Percentiles rank a stretch among this genome's conserved stretches.
Evolutionary conservation across 345 rosid genomes (phyloP).

Genomic region (Gossypium rotundifolium): DNA sequence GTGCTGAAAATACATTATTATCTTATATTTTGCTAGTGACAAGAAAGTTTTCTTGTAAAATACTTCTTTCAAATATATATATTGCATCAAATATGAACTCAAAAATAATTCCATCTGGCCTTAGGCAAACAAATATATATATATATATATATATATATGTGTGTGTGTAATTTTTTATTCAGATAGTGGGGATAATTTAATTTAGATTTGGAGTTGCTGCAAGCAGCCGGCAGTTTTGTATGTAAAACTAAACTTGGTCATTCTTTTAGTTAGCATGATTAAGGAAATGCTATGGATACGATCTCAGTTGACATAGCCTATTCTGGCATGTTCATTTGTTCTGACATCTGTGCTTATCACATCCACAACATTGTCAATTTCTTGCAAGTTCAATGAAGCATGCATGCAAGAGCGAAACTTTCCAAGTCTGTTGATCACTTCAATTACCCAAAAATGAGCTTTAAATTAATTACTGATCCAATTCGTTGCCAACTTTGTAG

Average conservation of each 20-base stretch:
- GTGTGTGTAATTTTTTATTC: neutral
- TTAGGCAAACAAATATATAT: no score
- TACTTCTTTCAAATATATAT: no score
- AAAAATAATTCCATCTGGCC: no score
- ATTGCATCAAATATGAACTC: neutral
- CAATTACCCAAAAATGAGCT: neutral
- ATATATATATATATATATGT: no score
- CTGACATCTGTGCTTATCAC: neutral
- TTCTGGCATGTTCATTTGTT: neutral
- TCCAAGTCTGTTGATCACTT: neutral
- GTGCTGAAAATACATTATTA: neutral
- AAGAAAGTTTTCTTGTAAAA: neutral
- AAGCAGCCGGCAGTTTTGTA: neutral
- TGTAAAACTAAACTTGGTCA: neutral
- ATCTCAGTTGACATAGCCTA: neutral
- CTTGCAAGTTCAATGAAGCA: neutral
- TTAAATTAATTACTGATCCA: neutral
- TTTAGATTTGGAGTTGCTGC: neutral
- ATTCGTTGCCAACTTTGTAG: no score
- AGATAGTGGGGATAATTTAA: neutral
- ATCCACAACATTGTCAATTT: neutral
- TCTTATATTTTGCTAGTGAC: neutral
- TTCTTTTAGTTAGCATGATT: neutral
- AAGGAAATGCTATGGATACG: neutral
- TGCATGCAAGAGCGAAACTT: neutral